phyloP scores from a whole-genome alignment of 1,284 basidiomycete species.

The Ustanciosporium gigantosporum region DNA sequence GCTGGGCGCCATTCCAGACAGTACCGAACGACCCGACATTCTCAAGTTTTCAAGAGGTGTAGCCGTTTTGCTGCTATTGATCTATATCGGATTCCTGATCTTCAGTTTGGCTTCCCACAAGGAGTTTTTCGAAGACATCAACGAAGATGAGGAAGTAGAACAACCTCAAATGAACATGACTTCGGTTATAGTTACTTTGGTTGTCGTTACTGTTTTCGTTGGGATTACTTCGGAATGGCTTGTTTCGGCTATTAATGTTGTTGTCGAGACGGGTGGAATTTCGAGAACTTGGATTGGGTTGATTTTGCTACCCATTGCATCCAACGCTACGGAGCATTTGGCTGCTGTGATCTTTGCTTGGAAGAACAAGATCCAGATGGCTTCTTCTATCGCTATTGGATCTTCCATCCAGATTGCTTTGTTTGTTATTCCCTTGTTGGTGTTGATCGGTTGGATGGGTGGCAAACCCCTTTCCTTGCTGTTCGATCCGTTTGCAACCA shows the following conservation, averaged over 20 bases:
- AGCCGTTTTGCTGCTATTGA: conserved; percentile 45
- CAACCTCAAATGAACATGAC: conserved; percentile 45
- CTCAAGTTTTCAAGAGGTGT: conserved; percentile 48
- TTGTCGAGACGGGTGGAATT: conserved; percentile 30
- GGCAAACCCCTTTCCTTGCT: conserved; percentile 46
- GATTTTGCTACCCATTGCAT: conserved; percentile 46
- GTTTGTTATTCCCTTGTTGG: conserved; percentile 51
- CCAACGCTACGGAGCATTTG: conserved; percentile 50
- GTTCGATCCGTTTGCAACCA: conserved; percentile 52
- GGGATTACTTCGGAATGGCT: conserved; percentile 57
- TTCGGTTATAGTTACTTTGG: conserved; percentile 32
- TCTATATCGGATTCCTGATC: conserved; percentile 51
- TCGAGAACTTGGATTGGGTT: conserved; percentile 50
- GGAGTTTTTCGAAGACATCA: conserved; percentile 41
- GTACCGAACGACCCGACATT: conserved; percentile 42
- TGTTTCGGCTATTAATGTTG: conserved; percentile 44
- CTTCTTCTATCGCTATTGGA: conserved; percentile 49
- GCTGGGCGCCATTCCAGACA: conserved; percentile 37
- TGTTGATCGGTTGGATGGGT: conserved; percentile 53
- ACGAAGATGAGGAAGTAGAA: conserved; percentile 42
- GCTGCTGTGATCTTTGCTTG: conserved; percentile 48
- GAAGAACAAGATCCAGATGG: conserved; percentile 55
- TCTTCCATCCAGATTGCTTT: conserved; percentile 53
- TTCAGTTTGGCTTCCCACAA: conserved; percentile 46
- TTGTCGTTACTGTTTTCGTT: conserved; percentile 41